A percentile compares a stretch with the other conserved stretches of the same genome.
These are phyloP conservation scores for Leptoxyphium fumago DNA, from an alignment of 2,329 filamentous ascomycete species.

Conservation along the genomic window DNA sequence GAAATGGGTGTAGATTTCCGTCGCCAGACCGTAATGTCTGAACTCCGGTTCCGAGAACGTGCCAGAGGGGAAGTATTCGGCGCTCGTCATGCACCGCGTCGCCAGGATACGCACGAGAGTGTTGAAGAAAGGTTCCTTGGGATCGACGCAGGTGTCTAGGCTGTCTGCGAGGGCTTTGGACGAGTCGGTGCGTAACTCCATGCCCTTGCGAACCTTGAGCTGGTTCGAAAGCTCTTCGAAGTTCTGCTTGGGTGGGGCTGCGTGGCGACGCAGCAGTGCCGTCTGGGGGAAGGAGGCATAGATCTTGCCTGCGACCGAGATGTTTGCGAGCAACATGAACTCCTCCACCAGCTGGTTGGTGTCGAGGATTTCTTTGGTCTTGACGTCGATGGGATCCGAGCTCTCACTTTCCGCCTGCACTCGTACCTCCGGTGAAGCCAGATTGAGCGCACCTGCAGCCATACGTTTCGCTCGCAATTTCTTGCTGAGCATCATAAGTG, in stretches of 20 bases:
- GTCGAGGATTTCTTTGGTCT: conserved; percentile 85
- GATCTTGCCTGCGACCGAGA: conserved; percentile 79
- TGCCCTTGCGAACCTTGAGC: conserved; percentile 68
- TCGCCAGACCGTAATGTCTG: conserved; percentile 90
- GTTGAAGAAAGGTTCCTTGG: conserved; percentile 87
- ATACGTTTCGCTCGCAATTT: conserved; percentile 90
- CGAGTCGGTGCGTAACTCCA: conserved; percentile 70
- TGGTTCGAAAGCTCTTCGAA: conserved; percentile 91
- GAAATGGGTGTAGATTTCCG: conserved; percentile 97
- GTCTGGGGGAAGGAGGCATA: conserved; percentile 90
- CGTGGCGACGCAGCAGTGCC: conserved; percentile 83
- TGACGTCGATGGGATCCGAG: conserved; percentile 87
- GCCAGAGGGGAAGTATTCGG: conserved; percentile 94
- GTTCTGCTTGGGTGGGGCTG: conserved; percentile 81
- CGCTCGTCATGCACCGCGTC: conserved; percentile 97
- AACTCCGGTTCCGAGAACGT: conserved; percentile 89
- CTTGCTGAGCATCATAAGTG: conserved; percentile 74
- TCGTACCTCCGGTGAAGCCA: conserved; percentile 95
- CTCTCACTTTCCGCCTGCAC: conserved; percentile 92
- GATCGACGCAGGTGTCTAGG: conserved; percentile 69
- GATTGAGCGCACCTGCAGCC: conserved; percentile 85
- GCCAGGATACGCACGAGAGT: conserved; percentile 94
- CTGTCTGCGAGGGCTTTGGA: conserved; percentile 90
- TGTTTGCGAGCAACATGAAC: conserved; percentile 98
- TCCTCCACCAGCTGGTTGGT: conserved; percentile 98